Conservation (phyloP, 208 protist genomes). For the Trichomonas gallinae region DNA sequence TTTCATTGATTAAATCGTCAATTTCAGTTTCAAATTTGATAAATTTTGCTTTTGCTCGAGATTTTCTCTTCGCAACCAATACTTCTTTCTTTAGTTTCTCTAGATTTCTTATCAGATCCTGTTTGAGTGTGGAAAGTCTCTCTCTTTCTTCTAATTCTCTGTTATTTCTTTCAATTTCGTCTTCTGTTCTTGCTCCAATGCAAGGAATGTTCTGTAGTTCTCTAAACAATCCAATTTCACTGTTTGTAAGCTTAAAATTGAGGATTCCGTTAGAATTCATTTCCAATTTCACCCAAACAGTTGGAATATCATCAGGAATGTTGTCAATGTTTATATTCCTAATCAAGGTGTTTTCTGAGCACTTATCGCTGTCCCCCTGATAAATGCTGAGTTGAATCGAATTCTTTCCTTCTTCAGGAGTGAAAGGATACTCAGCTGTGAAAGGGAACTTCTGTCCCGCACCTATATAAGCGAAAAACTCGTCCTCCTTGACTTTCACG, state of each 20-base stretch:
- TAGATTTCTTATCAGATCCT: background rate
- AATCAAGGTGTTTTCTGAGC: background rate
- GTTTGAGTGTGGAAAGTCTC: background rate
- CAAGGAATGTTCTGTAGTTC: background rate
- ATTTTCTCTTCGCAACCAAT: background rate
- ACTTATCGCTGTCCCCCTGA: background rate
- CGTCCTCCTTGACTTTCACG: background rate
- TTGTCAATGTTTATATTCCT: background rate
- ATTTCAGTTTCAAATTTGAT: background rate
- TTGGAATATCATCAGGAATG: background rate
- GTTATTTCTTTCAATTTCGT: background rate
- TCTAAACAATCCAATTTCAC: background rate
- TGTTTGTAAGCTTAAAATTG: background rate
- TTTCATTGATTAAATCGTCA: background rate
- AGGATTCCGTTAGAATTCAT: background rate
- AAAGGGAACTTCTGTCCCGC: background rate
- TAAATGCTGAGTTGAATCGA: background rate
- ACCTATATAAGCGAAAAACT: background rate
- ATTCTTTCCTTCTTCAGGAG: background rate
- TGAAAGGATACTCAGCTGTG: background rate
- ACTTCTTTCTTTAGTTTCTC: background rate
- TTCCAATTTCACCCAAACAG: background rate
- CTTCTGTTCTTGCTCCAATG: background rate
- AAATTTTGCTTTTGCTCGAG: background rate
- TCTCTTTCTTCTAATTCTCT: background rate